phyloP scores from a whole-genome alignment of 108 stramenopile species.

The Cyclotella baltica region DNA sequence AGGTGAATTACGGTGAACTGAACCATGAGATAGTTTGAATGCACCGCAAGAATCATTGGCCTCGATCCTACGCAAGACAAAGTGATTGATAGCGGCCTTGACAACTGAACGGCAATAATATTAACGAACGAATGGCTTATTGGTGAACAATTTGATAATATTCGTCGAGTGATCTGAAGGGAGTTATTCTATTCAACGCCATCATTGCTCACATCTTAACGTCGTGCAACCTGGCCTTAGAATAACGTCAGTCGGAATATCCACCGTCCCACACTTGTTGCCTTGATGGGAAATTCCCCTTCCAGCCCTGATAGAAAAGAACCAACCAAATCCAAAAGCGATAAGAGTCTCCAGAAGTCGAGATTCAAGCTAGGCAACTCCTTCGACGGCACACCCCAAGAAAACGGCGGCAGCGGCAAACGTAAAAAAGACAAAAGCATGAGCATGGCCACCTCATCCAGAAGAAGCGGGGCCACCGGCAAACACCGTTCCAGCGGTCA shows the following conservation, averaged over 20 bases:
- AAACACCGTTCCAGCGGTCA: background rate
- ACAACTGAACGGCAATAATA: too few species aligned
- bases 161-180: background rate
- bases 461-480: background rate
- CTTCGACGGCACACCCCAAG: background rate
- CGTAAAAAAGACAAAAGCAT: background rate
- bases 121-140: background rate
- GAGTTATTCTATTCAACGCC: background rate
- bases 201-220: background rate
- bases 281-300: background rate
- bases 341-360: background rate
- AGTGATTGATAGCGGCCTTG: too few species aligned
- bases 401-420: background rate
- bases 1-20: too few species aligned
- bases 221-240: background rate
- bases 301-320: background rate
- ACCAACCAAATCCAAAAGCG: background rate
- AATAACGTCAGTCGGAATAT: background rate
- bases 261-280: background rate
- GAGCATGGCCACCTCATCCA: constrained; percentile 2
- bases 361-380: background rate
- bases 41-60: too few species aligned
- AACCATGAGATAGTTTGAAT: too few species aligned
- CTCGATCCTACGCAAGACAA: too few species aligned
- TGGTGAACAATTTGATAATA: background rate